Base-by-base conservation (phyloP, 2,329 filamentous ascomycete species). In the Didymella pinodella region DNA sequence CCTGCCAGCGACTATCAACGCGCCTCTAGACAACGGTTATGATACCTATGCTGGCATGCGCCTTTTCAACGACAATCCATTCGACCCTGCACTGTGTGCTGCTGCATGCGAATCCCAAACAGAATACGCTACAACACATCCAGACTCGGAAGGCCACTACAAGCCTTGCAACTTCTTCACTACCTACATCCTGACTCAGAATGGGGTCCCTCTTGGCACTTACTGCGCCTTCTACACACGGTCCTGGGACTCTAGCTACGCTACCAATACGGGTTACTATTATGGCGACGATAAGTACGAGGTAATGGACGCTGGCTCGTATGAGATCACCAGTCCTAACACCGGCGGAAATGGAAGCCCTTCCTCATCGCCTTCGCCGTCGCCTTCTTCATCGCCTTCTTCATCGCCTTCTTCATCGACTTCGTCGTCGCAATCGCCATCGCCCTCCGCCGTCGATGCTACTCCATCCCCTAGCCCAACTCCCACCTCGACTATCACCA, bases 121-220 rank as follows among this genome's bases (percentile, higher is more conserved):
- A 22, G 38, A 51, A 25, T 57, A 50, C 18, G 48, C 28, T 2
- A 14, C 26, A 12, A 48, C 32, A 7, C 54, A 57, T 32, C 54
- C 54, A 12, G 40, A 40, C 16, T 28, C 47, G 12, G 25, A 31
- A 18, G 54, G 47, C 12, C 46, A 40, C 3, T 43, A 32, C 22
- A 41, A 57, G 32, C 47, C 45, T 31, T 77, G 75, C 66, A 29
- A 34, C 6, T 54, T 48, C 51, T 54, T 54, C 43, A 54, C 41
- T 44, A 41, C 44, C 7, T 54, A 48, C 44, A 25, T 54, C 14
- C 32, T 54, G 14, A 48, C 29, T 11, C 46, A 54, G 26, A 48
- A 54, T 16, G 36, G 28, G 5, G 34, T 41, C 34, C 34, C 51
- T 2, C 44, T 48, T 16, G 51, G 51, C 8, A 45, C 46, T 26